A percentile compares a stretch with the other conserved stretches of the same genome.
Evolutionary conservation across 345 rosid species (phyloP).

Genomic region (Psidium guajava): DNA sequence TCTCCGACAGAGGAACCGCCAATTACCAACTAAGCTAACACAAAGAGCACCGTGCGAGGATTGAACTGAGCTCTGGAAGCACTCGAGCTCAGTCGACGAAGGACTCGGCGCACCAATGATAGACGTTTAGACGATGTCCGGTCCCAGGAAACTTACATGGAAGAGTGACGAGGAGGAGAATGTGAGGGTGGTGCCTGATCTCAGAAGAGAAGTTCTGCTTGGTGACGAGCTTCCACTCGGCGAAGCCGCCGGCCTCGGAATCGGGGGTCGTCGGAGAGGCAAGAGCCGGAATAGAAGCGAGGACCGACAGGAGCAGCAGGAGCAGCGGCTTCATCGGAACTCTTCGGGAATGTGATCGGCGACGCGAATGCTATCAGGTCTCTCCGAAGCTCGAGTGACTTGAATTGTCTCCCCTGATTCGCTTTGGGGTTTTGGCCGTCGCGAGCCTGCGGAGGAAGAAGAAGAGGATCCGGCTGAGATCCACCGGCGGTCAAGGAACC

Average conservation of each 20-base stretch:
- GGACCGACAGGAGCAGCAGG: neutral
- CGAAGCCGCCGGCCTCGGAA: neutral
- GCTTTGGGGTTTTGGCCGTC: neutral
- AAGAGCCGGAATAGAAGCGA: neutral
- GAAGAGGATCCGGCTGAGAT: neutral
- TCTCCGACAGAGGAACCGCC: neutral
- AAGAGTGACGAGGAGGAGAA: conserved; percentile 59
- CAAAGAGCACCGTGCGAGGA: neutral
- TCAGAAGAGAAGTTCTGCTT: conserved; percentile 75
- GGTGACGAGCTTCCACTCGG: conserved; percentile 53
- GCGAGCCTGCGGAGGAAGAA: neutral
- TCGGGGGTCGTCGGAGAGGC: neutral
- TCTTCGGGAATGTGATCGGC: neutral
- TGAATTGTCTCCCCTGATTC: neutral
- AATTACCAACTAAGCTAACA: neutral
- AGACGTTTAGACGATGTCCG: neutral
- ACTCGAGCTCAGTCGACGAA: neutral
- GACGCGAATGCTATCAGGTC: neutral
- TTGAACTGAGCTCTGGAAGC: neutral
- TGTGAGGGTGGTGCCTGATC: conserved; percentile 65
- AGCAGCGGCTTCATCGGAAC: neutral
- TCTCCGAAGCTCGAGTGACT: neutral
- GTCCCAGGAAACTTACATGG: conserved; percentile 38
- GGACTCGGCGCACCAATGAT: neutral
- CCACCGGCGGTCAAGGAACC: neutral